Percentiles rank a stretch among this genome's conserved stretches.
phyloP scores from a whole-genome alignment of 1,139 yeast genomes.

The Meyerozyma sp. region DNA sequence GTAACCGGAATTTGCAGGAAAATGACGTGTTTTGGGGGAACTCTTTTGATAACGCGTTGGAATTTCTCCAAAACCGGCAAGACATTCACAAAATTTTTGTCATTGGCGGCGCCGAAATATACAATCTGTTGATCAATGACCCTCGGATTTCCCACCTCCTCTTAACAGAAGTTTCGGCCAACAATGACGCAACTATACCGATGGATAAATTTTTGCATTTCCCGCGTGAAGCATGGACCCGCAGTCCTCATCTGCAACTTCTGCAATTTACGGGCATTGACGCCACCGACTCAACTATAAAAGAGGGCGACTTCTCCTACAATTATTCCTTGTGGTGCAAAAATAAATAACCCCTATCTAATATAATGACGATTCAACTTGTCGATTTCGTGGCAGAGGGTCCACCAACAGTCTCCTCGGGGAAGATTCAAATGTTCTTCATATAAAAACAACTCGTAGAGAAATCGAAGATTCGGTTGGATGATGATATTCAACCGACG shows the following conservation, averaged over 20 bases:
- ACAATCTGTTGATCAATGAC: conserved; percentile 48
- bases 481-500: conserved; percentile 82
- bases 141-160: conserved; percentile 51
- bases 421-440: conserved; percentile 46
- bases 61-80: conserved; percentile 12
- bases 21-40: conserved; percentile 35
- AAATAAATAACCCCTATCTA: conserved; percentile 3
- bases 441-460: conserved; percentile 80
- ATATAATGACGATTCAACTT: conserved; percentile 31
- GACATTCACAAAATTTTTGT: conserved; percentile 59
- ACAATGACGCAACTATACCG: conserved; percentile 32
- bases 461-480: conserved; percentile 82
- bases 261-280: conserved; percentile 36
- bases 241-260: conserved; percentile 29
- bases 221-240: conserved; percentile 31
- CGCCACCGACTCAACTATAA: conserved; percentile 30
- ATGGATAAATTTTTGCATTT: conserved; percentile 63
- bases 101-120: conserved; percentile 92
- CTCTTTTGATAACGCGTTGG: conserved; percentile 43
- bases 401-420: conserved; percentile 26
- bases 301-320: conserved; percentile 46
- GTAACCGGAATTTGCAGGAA: conserved; percentile 14
- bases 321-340: conserved; percentile 48
- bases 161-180: conserved; percentile 60
- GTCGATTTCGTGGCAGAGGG: conserved; percentile 29